These are phyloP conservation scores for Triticum turgidum DNA, from an alignment of 176 grass and related monocot species.

Conservation along the genomic window DNA sequence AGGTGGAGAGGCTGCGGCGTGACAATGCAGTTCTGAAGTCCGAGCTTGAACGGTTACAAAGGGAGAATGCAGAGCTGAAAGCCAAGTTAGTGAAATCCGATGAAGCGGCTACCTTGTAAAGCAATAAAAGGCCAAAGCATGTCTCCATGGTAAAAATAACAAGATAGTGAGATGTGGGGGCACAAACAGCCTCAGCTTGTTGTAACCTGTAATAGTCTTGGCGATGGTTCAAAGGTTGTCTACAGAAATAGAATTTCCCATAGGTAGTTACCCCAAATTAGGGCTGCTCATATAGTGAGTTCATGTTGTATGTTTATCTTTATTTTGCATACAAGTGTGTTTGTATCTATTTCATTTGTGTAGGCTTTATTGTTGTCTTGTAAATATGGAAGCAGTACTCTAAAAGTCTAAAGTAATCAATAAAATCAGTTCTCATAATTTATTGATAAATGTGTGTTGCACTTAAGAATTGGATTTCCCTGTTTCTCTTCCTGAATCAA, in stretches of 20 bases:
- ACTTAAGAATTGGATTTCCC: neutral
- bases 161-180: neutral
- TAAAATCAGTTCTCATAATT: neutral
- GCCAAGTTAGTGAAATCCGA: constrained; percentile 24
- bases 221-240: neutral
- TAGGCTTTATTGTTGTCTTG: constrained; percentile 10
- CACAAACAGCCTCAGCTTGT: constrained; percentile 5
- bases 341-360: constrained; percentile 7
- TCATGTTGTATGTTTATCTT: constrained; percentile 36
- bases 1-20: constrained; percentile 45
- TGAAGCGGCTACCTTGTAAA: constrained; percentile 20
- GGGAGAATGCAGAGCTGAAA: constrained; percentile 65
- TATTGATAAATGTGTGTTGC: neutral
- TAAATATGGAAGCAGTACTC: constrained; percentile 26
- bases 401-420: neutral
- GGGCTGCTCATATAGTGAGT: constrained; percentile 16
- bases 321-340: constrained; percentile 9
- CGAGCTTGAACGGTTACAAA: constrained; percentile 62
- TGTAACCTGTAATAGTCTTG: constrained; percentile 40
- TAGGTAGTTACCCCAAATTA: constrained; percentile 3
- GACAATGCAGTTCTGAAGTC: constrained; percentile 58
- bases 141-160: neutral
- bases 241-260: constrained; percentile 8
- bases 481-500: neutral
- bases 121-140: constrained; percentile 11